Conservation (phyloP, 2,329 filamentous ascomycete species). For the Cladophialophora chaetospira region DNA sequence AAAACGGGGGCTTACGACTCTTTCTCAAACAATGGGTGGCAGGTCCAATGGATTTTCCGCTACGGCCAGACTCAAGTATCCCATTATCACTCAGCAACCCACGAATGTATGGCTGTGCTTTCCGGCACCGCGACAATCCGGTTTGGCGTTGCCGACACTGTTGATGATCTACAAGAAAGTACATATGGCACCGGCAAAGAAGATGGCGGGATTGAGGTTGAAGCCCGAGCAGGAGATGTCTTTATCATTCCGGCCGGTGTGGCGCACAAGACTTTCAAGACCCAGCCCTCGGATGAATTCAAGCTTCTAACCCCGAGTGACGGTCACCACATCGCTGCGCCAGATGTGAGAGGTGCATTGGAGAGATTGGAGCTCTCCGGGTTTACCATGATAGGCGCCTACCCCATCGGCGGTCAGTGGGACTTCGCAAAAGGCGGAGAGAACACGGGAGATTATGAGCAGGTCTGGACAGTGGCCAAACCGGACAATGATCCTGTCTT, state of each 20-base stretch:
- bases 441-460: constrained; percentile 44
- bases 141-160: constrained; percentile 56
- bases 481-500: constrained; percentile 53
- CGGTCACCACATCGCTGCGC: constrained; percentile 39
- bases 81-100: constrained; percentile 59
- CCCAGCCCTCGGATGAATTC: constrained; percentile 43
- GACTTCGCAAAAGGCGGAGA: constrained; percentile 53
- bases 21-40: constrained; percentile 55
- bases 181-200: constrained; percentile 47
- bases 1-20: constrained; percentile 44
- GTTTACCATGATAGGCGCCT: constrained; percentile 62
- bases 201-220: constrained; percentile 51
- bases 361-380: constrained; percentile 42
- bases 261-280: constrained; percentile 56
- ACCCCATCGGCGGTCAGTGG: constrained; percentile 52
- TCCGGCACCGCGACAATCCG: constrained; percentile 56
- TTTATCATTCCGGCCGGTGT: constrained; percentile 61
- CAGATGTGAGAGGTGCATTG: constrained; percentile 41
- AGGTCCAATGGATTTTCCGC: constrained; percentile 58
- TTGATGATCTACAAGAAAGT: constrained; percentile 41
- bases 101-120: constrained; percentile 61
- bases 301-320: constrained; percentile 49
- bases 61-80: constrained; percentile 58
- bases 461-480: constrained; percentile 50
- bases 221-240: constrained; percentile 56